phyloP scores from a whole-genome alignment of 2,329 filamentous ascomycete species.

The Pseudopyricularia javanii region DNA sequence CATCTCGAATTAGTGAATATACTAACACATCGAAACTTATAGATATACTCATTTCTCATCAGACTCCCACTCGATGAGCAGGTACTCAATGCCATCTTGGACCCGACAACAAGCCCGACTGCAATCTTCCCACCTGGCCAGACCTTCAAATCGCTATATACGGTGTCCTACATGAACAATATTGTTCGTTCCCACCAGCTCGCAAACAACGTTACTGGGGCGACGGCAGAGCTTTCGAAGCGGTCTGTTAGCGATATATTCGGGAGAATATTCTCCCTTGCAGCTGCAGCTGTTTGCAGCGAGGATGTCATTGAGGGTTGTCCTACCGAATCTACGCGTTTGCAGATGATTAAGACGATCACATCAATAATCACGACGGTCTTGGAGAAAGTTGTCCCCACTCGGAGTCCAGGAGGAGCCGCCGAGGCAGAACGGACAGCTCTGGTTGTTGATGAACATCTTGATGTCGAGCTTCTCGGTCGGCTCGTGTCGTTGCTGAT shows the following conservation, averaged over 20 bases:
- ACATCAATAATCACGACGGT: background rate
- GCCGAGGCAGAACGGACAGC: background rate
- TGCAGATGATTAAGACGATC: background rate
- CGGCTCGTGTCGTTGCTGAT: constrained; percentile 3
- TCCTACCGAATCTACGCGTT: constrained; percentile 10
- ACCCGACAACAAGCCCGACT: constrained; percentile 34
- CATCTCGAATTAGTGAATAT: background rate
- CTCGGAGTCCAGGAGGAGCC: background rate
- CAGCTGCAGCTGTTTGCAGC: constrained; percentile 50
- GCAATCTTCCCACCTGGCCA: constrained; percentile 57
- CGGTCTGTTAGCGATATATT: constrained; percentile 20
- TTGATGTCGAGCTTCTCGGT: background rate
- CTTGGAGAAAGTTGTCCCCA: background rate
- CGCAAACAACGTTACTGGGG: constrained; percentile 10
- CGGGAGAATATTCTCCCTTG: constrained; percentile 34
- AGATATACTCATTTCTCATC: constrained; percentile 60
- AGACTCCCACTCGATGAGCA: constrained; percentile 57
- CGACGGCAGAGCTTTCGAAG: constrained; percentile 9
- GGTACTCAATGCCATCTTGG: constrained; percentile 46
- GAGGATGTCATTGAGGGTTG: constrained; percentile 35
- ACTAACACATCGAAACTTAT: constrained; percentile 8
- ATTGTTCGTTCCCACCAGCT: constrained; percentile 36
- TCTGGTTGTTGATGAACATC: background rate
- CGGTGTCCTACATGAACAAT: constrained; percentile 51
- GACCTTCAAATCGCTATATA: constrained; percentile 64